Percentiles rank a stretch among this genome's conserved stretches.
These are phyloP conservation scores for Asterophora parasitica DNA, from an alignment of 768 basidiomycete species.

Conservation along the genomic window DNA sequence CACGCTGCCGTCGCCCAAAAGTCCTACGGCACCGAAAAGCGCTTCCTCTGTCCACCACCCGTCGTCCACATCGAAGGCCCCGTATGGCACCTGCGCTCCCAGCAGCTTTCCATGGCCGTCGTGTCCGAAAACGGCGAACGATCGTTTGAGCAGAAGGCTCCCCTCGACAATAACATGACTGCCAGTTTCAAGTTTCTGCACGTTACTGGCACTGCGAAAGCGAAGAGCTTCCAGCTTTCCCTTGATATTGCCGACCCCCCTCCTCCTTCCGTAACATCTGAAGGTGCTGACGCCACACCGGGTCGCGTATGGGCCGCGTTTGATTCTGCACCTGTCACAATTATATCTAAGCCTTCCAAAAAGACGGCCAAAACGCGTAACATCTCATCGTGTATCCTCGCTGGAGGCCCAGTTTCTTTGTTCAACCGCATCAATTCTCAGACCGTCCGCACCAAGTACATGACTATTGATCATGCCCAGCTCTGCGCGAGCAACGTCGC, in stretches of 20 bases:
- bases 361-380: slow-evolving; percentile 95
- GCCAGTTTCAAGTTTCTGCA: slow-evolving; percentile 91
- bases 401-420: slow-evolving; percentile 84
- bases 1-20: slow-evolving; percentile 95
- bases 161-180: slow-evolving; percentile 78
- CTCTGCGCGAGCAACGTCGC: slow-evolving; percentile 85
- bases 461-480: slow-evolving; percentile 84
- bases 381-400: slow-evolving; percentile 85
- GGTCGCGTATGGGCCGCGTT: slow-evolving; percentile 88
- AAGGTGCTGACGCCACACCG: slow-evolving; percentile 39
- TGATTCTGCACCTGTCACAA: slow-evolving; percentile 87
- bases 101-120: slow-evolving; percentile 81
- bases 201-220: slow-evolving; percentile 83
- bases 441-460: slow-evolving; percentile 95
- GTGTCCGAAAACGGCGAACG: slow-evolving; percentile 81
- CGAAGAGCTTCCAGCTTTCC: slow-evolving; percentile 84
- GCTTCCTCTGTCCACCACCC: slow-evolving; percentile 90
- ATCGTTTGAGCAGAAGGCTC: slow-evolving; percentile 79
- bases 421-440: slow-evolving; percentile 97
- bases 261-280: slow-evolving; percentile 41
- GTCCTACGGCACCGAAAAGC: slow-evolving; percentile 93
- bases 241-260: slow-evolving; percentile 81
- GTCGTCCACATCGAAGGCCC: slow-evolving; percentile 91
- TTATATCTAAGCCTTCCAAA: slow-evolving; percentile 96
- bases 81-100: slow-evolving; percentile 75